Evolutionary conservation across 768 basidiomycete genomes (phyloP).

Genomic region (Nidularia pulvinata): DNA sequence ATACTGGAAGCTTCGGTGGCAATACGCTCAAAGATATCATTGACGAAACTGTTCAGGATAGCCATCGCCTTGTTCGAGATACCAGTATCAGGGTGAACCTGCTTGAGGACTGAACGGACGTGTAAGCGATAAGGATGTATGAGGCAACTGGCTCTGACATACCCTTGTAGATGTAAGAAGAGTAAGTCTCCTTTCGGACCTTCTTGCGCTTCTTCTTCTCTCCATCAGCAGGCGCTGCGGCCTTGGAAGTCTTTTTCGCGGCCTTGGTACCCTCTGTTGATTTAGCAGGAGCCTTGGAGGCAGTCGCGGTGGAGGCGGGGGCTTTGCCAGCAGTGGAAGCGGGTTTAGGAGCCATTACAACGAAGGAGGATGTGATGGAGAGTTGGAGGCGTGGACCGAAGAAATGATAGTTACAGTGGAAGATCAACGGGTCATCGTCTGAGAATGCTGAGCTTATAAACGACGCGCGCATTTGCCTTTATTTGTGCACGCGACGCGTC

Average conservation of each 20-base stretch:
- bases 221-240: slow-evolving; percentile 62
- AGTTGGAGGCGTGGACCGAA: slow-evolving; percentile 7
- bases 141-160: slow-evolving; percentile 2
- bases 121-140: background rate
- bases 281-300: slow-evolving; percentile 77
- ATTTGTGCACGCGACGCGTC: slow-evolving; percentile 38
- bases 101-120: slow-evolving; percentile 72
- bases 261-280: slow-evolving; percentile 62
- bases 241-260: slow-evolving; percentile 79
- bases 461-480: slow-evolving; percentile 29
- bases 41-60: slow-evolving; percentile 95
- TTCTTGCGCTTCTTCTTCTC: slow-evolving; percentile 91
- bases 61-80: slow-evolving; percentile 99
- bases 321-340: slow-evolving; percentile 86
- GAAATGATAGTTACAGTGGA: slow-evolving; percentile 17
- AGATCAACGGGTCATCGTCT: slow-evolving; percentile 8
- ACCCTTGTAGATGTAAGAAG: slow-evolving; percentile 93
- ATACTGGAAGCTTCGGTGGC: slow-evolving; percentile 87
- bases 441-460: slow-evolving; percentile 23
- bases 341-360: slow-evolving; percentile 67
- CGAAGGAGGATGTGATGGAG: background rate
- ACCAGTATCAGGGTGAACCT: slow-evolving; percentile 99
- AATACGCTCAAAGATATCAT: slow-evolving; percentile 95
- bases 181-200: slow-evolving; percentile 89
- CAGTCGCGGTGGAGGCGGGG: slow-evolving; percentile 53